phyloP scores from a whole-genome alignment of 2,329 filamentous ascomycete genomes.

The Cladobotryum protrusum region DNA sequence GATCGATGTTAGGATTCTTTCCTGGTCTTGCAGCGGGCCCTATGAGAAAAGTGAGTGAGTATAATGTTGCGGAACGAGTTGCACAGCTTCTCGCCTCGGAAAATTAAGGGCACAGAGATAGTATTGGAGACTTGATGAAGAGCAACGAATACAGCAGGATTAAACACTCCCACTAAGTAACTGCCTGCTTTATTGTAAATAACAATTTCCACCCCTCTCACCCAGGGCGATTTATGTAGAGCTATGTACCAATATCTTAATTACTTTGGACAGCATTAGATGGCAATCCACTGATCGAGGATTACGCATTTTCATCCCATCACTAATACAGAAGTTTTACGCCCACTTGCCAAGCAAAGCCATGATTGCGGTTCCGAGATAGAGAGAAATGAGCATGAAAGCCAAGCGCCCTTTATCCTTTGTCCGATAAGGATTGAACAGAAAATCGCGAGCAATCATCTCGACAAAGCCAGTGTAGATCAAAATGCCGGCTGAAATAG shows the following conservation, averaged over 20 bases:
- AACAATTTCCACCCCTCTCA: too few species aligned
- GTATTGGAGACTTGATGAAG: too few species aligned
- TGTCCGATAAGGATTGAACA: constrained; percentile 78
- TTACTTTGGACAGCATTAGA: too few species aligned
- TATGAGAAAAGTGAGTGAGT: constrained; percentile 7
- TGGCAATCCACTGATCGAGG: too few species aligned
- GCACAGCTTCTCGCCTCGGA: constrained; percentile 11
- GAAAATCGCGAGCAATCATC: constrained; percentile 84
- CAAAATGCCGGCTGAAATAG: constrained; percentile 76
- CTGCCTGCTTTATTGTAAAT: too few species aligned
- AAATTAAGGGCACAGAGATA: background rate
- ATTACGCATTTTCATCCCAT: too few species aligned
- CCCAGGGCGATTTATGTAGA: too few species aligned
- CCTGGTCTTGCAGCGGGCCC: constrained; percentile 9
- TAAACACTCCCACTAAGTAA: too few species aligned
- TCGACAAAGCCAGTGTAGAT: constrained; percentile 87
- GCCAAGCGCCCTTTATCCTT: constrained; percentile 38
- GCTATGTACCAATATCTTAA: too few species aligned
- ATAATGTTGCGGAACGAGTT: constrained; percentile 16
- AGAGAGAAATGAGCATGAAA: constrained; percentile 55
- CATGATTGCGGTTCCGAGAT: constrained; percentile 66
- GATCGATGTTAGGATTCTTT: constrained; percentile 12
- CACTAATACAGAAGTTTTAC: background rate
- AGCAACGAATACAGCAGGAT: too few species aligned
- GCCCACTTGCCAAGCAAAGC: constrained; percentile 76